A percentile compares a stretch with the other conserved stretches of the same genome.
phyloP scores from a whole-genome alignment of 2,329 filamentous ascomycete genomes.

The Colletotrichum sp. region DNA sequence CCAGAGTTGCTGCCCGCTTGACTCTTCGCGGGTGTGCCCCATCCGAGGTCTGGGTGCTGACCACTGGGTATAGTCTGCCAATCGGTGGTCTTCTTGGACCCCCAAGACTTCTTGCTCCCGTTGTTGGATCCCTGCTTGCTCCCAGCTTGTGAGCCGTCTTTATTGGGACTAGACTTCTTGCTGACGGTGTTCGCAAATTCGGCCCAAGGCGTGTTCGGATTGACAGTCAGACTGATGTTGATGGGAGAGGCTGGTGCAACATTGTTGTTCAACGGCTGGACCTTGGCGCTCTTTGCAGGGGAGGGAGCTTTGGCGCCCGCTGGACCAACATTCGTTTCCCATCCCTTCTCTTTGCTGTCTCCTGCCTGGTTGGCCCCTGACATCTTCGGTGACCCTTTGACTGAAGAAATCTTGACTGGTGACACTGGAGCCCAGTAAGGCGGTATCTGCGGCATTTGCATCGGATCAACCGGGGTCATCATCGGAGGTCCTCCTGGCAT shows the following conservation, averaged over 20 bases:
- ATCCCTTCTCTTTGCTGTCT: slow-evolving; percentile 19
- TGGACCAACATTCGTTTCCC: slow-evolving; percentile 20
- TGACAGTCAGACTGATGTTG: slow-evolving; percentile 14
- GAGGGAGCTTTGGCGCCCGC: background rate
- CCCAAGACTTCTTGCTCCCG: slow-evolving; percentile 17
- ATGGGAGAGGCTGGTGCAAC: slow-evolving; percentile 8
- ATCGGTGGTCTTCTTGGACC: slow-evolving; percentile 10
- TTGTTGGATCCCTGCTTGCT: slow-evolving; percentile 8
- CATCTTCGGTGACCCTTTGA: slow-evolving; percentile 2
- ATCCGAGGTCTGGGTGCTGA: slow-evolving; percentile 15
- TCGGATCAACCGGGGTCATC: slow-evolving; percentile 3
- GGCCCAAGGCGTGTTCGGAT: slow-evolving; percentile 19
- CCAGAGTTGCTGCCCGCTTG: background rate
- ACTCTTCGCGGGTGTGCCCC: background rate
- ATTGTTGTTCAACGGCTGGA: background rate
- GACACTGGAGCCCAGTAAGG: background rate
- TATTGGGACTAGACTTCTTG: slow-evolving; percentile 9
- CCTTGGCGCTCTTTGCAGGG: background rate
- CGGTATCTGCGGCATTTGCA: slow-evolving; percentile 6
- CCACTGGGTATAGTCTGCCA: background rate
- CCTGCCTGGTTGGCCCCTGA: slow-evolving; percentile 1
- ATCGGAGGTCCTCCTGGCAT: slow-evolving; percentile 7
- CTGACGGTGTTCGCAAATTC: background rate
- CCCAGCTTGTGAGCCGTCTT: background rate
- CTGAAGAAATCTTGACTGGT: background rate